Percentiles rank a stretch among this genome's conserved stretches.
Conservation (phyloP, 2,329 filamentous ascomycete genomes). For the Capronia coronata region DNA sequence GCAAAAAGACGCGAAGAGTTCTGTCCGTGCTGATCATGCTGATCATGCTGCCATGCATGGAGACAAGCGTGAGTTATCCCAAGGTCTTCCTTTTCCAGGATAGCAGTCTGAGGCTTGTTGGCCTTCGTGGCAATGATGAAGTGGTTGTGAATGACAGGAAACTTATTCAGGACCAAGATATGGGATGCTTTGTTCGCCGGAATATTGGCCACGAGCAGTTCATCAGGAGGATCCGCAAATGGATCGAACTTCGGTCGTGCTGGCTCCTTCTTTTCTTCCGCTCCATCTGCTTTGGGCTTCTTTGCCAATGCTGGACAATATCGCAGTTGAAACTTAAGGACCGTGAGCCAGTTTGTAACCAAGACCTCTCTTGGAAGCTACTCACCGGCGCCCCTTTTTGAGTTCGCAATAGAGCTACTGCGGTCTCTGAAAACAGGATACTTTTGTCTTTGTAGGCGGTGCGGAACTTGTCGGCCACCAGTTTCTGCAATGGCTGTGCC, state of each 20-base stretch:
- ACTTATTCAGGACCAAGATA: conserved; percentile 44
- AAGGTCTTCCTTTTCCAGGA: conserved; percentile 41
- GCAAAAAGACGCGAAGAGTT: conserved; percentile 36
- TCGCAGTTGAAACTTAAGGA: conserved; percentile 41
- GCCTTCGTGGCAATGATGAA: conserved; percentile 45
- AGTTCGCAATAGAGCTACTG: conserved; percentile 19
- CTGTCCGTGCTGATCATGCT: conserved; percentile 17
- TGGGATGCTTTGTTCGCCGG: conserved; percentile 34
- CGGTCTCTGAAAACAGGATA: conserved; percentile 27
- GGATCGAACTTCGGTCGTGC: conserved; percentile 37
- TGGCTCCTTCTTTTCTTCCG: conserved; percentile 4
- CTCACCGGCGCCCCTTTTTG: conserved; percentile 20
- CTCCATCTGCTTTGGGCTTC: conserved; percentile 32
- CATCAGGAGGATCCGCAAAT: conserved; percentile 39
- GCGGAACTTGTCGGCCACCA: conserved; percentile 22
- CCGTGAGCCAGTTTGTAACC: neutral
- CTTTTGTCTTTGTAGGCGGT: conserved; percentile 19
- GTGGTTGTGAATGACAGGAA: conserved; percentile 44
- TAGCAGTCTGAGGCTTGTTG: conserved; percentile 40
- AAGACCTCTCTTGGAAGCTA: neutral
- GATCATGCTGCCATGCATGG: conserved; percentile 34
- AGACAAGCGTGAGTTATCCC: conserved; percentile 39
- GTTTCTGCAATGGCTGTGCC: conserved; percentile 13
- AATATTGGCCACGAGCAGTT: conserved; percentile 39
- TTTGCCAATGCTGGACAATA: conserved; percentile 45